A percentile compares a stretch with the other conserved stretches of the same genome.
Conservation (phyloP, 78 protist species). For the Diacronema lutheri region DNA sequence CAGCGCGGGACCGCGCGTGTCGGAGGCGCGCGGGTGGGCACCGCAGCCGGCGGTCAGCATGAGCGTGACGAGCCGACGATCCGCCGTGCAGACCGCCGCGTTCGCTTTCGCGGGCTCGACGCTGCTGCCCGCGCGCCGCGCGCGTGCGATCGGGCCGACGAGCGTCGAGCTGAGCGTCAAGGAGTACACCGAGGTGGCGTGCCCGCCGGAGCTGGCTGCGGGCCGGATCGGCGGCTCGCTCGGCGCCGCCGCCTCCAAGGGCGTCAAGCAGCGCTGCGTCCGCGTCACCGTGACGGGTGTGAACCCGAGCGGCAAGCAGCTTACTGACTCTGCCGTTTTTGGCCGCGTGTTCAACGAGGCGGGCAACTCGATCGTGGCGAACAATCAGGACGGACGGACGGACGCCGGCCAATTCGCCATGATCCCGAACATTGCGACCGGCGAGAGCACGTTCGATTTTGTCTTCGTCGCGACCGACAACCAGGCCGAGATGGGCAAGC, state of each 20-base stretch:
- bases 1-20: no score
- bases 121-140: no score
- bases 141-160: neutral
- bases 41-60: no score
- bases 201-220: slow-evolving; percentile 6
- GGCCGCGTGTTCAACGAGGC: neutral
- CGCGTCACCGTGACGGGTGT: neutral
- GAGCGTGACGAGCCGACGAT: no score
- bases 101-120: no score
- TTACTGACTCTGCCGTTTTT: slow-evolving; percentile 4
- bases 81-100: no score
- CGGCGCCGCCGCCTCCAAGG: neutral
- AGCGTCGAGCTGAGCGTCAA: neutral
- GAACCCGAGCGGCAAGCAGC: neutral
- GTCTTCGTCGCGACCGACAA: neutral
- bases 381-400: neutral
- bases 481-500: neutral
- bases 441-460: neutral
- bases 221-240: slow-evolving; percentile 9
- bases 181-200: neutral
- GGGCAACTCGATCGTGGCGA: neutral
- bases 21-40: no score
- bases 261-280: slow-evolving; percentile 3
- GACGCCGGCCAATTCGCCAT: slow-evolving; percentile 16
- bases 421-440: neutral